A percentile compares a stretch with the other conserved stretches of the same genome.
phyloP scores from a whole-genome alignment of 306 rosid species.

The Begonia peltatifolia region DNA sequence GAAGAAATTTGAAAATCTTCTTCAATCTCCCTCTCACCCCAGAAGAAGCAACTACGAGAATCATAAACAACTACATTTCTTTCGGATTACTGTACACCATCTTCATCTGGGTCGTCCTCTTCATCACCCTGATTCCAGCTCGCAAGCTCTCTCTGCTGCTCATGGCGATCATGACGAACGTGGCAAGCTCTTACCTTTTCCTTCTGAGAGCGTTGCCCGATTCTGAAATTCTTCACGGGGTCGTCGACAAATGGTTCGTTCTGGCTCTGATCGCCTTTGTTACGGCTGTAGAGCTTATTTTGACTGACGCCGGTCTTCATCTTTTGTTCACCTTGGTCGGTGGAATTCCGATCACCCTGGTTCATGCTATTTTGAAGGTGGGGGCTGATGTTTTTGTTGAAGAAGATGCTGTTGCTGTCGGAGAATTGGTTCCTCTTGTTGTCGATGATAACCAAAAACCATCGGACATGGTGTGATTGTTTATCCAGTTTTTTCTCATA shows the following conservation, averaged over 20 bases:
- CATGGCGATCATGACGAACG: slow-evolving; percentile 32
- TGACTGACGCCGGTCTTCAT: slow-evolving; percentile 33
- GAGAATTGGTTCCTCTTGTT: slow-evolving; percentile 27
- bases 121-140: slow-evolving; percentile 36
- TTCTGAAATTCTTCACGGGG: slow-evolving; percentile 26
- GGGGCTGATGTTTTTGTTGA: slow-evolving; percentile 20
- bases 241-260: slow-evolving; percentile 25
- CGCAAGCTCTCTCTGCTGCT: slow-evolving; percentile 34
- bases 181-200: slow-evolving; percentile 23
- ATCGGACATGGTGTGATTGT: slow-evolving; percentile 17
- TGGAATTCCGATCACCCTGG: slow-evolving; percentile 26
- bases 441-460: background rate
- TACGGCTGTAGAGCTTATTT: slow-evolving; percentile 26
- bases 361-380: slow-evolving; percentile 46
- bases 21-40: slow-evolving; percentile 34
- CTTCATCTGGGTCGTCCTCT: slow-evolving; percentile 54
- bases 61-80: slow-evolving; percentile 22
- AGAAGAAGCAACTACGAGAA: slow-evolving; percentile 30
- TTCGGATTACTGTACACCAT: slow-evolving; percentile 31
- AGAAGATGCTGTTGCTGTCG: slow-evolving; percentile 15
- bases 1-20: slow-evolving; percentile 1
- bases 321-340: slow-evolving; percentile 28
- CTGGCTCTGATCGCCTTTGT: slow-evolving; percentile 28
- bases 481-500: background rate
- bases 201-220: slow-evolving; percentile 25